Evolutionary conservation across 352 stramenopile species (phyloP).

Genomic region (Halophytophthora batemanensis): DNA sequence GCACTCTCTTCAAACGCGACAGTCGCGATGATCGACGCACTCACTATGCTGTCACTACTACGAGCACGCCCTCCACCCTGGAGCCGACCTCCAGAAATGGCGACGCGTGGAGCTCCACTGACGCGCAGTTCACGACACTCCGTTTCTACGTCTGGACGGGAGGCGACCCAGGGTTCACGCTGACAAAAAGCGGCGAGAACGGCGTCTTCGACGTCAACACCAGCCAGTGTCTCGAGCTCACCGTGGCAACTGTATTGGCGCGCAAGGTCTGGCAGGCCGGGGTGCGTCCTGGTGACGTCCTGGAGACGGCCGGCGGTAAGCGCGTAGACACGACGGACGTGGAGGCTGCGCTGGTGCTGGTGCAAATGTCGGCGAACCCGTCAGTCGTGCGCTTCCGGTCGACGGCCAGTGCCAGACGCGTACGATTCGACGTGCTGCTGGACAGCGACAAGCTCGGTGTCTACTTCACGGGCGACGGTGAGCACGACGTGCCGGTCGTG

Average conservation of each 20-base stretch:
- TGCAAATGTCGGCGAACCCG: slow-evolving; percentile 23
- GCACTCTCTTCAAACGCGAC: too few species aligned
- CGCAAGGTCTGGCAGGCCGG: slow-evolving; percentile 41
- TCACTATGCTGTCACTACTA: too few species aligned
- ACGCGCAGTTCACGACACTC: slow-evolving; percentile 31
- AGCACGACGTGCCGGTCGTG: slow-evolving; percentile 47
- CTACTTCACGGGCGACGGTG: slow-evolving; percentile 41
- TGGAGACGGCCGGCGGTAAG: slow-evolving; percentile 44
- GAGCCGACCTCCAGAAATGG: too few species aligned
- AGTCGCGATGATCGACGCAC: too few species aligned
- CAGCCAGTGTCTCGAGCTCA: slow-evolving; percentile 24
- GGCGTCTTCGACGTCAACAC: slow-evolving; percentile 5
- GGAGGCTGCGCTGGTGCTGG: slow-evolving; percentile 29
- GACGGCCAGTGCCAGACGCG: slow-evolving; percentile 4
- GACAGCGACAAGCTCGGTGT: slow-evolving; percentile 37
- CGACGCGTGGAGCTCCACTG: slow-evolving; percentile 24
- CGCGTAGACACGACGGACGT: slow-evolving; percentile 30
- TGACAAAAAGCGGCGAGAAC: slow-evolving; percentile 16
- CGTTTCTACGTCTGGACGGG: slow-evolving; percentile 51
- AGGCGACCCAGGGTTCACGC: slow-evolving; percentile 24
- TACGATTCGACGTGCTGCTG: slow-evolving; percentile 43
- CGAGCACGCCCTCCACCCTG: too few species aligned
- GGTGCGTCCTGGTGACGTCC: slow-evolving; percentile 49
- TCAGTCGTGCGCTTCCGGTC: slow-evolving; percentile 52
- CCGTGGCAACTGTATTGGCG: slow-evolving; percentile 27